Evolutionary conservation across 331 rosid genomes (phyloP).

Genomic region (Phaseolus coccineus): DNA sequence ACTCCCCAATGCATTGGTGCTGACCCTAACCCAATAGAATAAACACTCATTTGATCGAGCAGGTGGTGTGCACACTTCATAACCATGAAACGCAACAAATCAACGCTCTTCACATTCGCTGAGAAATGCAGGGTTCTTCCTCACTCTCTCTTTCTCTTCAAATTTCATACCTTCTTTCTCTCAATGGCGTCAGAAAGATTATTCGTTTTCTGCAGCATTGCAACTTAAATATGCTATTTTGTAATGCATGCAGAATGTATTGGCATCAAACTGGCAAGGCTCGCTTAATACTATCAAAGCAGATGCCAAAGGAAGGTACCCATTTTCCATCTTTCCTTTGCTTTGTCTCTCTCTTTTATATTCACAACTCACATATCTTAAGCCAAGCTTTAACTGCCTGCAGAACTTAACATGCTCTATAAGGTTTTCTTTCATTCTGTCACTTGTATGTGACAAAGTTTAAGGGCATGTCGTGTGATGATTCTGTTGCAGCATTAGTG

Average conservation of each 20-base stretch:
- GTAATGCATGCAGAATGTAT: constrained; percentile 62
- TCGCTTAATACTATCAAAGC: constrained; percentile 83
- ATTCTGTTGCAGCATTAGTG: neutral
- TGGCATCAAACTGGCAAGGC: constrained; percentile 90
- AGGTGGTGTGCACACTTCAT: constrained; percentile 47
- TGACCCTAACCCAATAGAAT: no score
- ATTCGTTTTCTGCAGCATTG: constrained; percentile 15
- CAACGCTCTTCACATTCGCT: constrained; percentile 69
- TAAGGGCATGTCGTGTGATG: neutral
- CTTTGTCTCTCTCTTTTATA: neutral
- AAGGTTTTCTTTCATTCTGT: neutral
- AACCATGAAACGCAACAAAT: constrained; percentile 60
- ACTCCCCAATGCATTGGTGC: no score
- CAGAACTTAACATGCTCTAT: neutral
- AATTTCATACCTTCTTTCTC: neutral
- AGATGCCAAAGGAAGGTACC: constrained; percentile 90
- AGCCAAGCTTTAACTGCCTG: constrained; percentile 6
- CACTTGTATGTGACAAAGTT: neutral
- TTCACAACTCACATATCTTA: constrained; percentile 14
- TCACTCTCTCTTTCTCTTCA: constrained; percentile 17
- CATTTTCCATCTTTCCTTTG: constrained; percentile 2
- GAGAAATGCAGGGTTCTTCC: constrained; percentile 82
- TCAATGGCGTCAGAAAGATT: neutral
- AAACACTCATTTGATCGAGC: constrained; percentile 50
- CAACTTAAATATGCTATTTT: constrained; percentile 24